Base-by-base conservation (phyloP, 306 rosid species). In the Glycine latifolia region DNA sequence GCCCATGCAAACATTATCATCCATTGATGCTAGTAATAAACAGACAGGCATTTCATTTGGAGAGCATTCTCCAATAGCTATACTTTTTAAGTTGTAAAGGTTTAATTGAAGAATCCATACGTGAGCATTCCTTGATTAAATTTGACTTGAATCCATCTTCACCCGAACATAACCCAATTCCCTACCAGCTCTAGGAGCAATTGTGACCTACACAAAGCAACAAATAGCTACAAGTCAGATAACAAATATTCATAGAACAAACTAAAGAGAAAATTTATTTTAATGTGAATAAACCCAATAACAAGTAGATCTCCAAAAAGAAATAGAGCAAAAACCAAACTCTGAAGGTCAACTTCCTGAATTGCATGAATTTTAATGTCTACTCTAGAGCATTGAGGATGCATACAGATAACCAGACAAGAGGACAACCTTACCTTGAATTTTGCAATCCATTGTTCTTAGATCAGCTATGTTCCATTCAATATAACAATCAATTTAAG, bases 141-240 rank as follows among this genome's bases (percentile, higher is more conserved):
- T 68, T 83, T 93, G 74, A 95, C 26, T 3, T 3, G 97, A 52
- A 87, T 95, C 90, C 99, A 95, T 90, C 89, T 89, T 90, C 88
- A 89, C 84, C 82, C 99, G 91, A 85, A 87, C 99, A 85, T 95
- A 95, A 76, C 99, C 99, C 86, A 95, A 73, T 62, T 95, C 99
- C 90, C 99, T 89, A 73, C 98, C 99, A 79, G 99, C 97, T 89
- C 99, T 91, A 84, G 99, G 99, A 82, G 99, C 97, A 84, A 95
- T 93, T 52, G 99, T 95, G 80, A 95, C 89, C 99, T 95, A 87
- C 86, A n/a, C 82, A 79, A 69, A 78, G 76, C 67, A 81, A 77
- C 59, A 85, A 58, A 72, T 83, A 14, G 63, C 48, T 33, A 7
- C 43, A 74, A 52, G 15, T 68, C 68, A 53, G 81, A 75, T 68